Evolutionary conservation across 495 filamentous ascomycete species (phyloP).

Genomic region (Penicillium coprophilum): DNA sequence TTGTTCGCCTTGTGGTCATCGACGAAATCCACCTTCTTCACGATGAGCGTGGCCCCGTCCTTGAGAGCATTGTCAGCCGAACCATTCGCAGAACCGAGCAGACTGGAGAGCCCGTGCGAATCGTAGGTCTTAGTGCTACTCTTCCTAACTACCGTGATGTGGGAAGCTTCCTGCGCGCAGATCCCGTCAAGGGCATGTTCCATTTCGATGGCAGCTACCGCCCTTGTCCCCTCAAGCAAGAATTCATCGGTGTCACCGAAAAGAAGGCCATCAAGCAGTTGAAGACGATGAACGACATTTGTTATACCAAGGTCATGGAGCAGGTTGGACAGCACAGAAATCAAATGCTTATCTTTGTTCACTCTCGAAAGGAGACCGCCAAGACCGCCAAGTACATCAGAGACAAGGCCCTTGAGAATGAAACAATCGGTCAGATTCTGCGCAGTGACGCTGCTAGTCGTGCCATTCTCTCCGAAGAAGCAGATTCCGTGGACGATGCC

Average conservation of each 20-base stretch:
- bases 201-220: conserved; percentile 95
- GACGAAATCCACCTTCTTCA: conserved; percentile 98
- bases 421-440: conserved; percentile 94
- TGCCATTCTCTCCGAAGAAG: conserved; percentile 82
- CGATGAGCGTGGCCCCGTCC: conserved; percentile 93
- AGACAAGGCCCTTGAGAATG: conserved; percentile 92
- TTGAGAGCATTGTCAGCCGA: conserved; percentile 94
- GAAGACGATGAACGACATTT: conserved; percentile 99
- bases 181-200: conserved; percentile 81
- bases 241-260: conserved; percentile 97
- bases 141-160: conserved; percentile 97
- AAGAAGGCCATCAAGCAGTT: conserved; percentile 99
- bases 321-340: conserved; percentile 88
- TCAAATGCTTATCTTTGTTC: conserved; percentile 98
- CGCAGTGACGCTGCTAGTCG: conserved; percentile 89
- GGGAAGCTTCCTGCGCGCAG: conserved; percentile 90
- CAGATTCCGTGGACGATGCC: conserved; percentile 76
- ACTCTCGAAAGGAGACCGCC: conserved; percentile 95
- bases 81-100: conserved; percentile 92
- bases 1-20: conserved; percentile 92
- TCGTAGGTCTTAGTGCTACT: conserved; percentile 92
- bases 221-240: conserved; percentile 90
- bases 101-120: conserved; percentile 84
- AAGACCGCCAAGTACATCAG: conserved; percentile 95
- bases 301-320: conserved; percentile 95